Percentiles rank a stretch among this genome's conserved stretches.
phyloP scores from a whole-genome alignment of 2,329 filamentous ascomycete species.

The Byssoonygena ceratinophila region DNA sequence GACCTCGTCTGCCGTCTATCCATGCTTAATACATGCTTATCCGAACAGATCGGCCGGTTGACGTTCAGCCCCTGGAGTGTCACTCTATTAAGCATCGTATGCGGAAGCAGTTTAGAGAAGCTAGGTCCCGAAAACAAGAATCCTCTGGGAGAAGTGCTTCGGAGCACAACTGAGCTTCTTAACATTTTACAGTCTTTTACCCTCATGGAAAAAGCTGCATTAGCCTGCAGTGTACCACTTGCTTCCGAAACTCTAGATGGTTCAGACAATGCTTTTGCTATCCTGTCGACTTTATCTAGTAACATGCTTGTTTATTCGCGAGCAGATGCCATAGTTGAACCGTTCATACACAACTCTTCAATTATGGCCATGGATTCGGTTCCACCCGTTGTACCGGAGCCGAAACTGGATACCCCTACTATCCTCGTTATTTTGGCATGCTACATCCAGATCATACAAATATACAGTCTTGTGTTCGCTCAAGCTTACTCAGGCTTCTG shows the following conservation, averaged over 20 bases:
- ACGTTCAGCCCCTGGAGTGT: neutral
- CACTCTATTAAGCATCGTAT: neutral
- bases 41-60: neutral
- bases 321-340: neutral
- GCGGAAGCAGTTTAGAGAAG: neutral
- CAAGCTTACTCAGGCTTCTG: neutral
- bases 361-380: neutral
- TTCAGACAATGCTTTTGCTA: neutral
- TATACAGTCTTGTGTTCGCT: neutral
- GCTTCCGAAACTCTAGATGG: neutral
- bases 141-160: neutral
- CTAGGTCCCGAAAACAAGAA: neutral
- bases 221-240: neutral
- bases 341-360: neutral
- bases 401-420: neutral
- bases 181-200: neutral
- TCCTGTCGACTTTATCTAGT: neutral
- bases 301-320: neutral
- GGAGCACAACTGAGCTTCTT: neutral
- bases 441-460: neutral
- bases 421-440: slow-evolving; percentile 1
- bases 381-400: neutral
- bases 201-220: neutral
- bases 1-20: neutral
- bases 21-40: neutral